Base-by-base conservation (phyloP, 805 yeast species). In the Myxozyma geophila region DNA sequence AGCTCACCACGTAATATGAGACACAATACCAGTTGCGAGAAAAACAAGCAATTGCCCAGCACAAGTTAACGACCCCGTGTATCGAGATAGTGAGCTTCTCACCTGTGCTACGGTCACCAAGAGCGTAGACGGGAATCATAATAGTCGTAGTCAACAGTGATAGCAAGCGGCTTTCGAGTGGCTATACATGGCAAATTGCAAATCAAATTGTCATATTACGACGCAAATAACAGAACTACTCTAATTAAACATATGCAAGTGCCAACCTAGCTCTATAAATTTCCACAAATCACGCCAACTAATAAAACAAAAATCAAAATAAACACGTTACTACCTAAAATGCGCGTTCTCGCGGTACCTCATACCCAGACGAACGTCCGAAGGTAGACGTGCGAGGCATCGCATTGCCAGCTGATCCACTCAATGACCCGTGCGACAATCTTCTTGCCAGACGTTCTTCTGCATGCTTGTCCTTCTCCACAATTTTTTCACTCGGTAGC, bases 401-500 rank as follows among this genome's bases (percentile, higher is more conserved):
- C 17, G 39, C 17, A 46, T 33, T 23, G 23, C 23, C 36, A 28
- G 13, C 41, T 9, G 12, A 10, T 19, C 48, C 43, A 56, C 17
- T 33, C 46, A 53, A 17, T 36, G 67, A 63, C 9, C 46, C 36
- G 33, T 39, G 4, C 47, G 68, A 64, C 54, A 54, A 9, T 17
- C 62, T 44, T 10, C 68, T 54, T 41, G 49, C 50, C 46, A 47
- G 39, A 17, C 57, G 47, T 13, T 23, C 37, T 37, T 64, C 68
- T 44, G 59, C 60, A 58, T 54, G 13, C 37, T 35, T 40, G 83
- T 77, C 63, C 77, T 79, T 75, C 88, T 95, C 70, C 88, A 79
- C 70, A 80, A 76, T 35, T 82, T 82, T 82, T 88, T 80, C 65
- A 58, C 88, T 84, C 7, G 96, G 93, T 56, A 93, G 75, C 81